Evolutionary conservation across 495 filamentous ascomycete genomes (phyloP).

Genomic region (Podospora pseudocomata): DNA sequence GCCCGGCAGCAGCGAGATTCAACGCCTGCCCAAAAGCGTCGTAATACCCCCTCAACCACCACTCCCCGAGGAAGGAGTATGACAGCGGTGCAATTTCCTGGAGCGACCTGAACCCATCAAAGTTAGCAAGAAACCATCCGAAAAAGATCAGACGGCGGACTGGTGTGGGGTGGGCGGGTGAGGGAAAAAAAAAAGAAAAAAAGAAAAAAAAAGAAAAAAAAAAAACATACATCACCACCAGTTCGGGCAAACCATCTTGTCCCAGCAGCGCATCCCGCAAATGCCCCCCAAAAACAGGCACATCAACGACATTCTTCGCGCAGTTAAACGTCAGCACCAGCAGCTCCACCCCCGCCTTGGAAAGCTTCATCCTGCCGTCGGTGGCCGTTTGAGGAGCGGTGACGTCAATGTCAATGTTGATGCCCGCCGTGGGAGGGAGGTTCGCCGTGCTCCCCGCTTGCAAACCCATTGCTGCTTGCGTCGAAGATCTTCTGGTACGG

Average conservation of each 20-base stretch:
- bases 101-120: slow-evolving; percentile 51
- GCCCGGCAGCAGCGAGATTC: slow-evolving; percentile 48
- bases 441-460: background rate
- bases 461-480: background rate
- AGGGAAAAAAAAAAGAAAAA: background rate
- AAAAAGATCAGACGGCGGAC: background rate
- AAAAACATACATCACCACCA: slow-evolving; percentile 57
- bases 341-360: slow-evolving; percentile 42
- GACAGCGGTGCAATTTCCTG: slow-evolving; percentile 88
- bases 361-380: slow-evolving; percentile 26
- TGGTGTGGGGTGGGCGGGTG: background rate
- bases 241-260: slow-evolving; percentile 55
- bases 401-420: slow-evolving; percentile 3
- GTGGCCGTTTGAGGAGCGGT: background rate
- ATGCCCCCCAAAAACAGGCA: slow-evolving; percentile 62
- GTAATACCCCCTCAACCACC: slow-evolving; percentile 73
- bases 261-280: slow-evolving; percentile 64
- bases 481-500: background rate
- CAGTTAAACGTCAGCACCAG: slow-evolving; percentile 92
- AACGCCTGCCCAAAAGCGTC: slow-evolving; percentile 63
- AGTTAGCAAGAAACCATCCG: background rate
- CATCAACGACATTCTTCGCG: slow-evolving; percentile 61
- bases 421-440: background rate
- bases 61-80: slow-evolving; percentile 81
- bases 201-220: background rate